Evolutionary conservation across 805 yeast species (phyloP).

Genomic region (Martiniozyma abietophila): DNA sequence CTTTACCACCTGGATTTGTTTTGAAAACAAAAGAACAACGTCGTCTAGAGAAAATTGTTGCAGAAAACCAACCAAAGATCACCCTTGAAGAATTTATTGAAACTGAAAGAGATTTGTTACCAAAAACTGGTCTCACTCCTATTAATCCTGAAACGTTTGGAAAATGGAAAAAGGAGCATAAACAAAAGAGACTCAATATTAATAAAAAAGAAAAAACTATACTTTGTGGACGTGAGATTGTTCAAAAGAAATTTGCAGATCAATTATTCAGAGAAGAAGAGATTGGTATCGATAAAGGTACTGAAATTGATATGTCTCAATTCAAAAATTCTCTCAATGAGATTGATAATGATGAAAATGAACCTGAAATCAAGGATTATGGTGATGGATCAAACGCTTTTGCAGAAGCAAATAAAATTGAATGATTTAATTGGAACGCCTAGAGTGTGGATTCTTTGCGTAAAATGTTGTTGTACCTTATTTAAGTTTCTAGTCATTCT

Average conservation of each 20-base stretch:
- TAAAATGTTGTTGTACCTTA: slow-evolving; percentile 3
- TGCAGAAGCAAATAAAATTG: slow-evolving; percentile 21
- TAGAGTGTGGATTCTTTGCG: slow-evolving; percentile 17
- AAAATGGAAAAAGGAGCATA: slow-evolving; percentile 73
- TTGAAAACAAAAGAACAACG: slow-evolving; percentile 95
- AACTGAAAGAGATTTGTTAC: slow-evolving; percentile 80
- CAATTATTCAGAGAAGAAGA: slow-evolving; percentile 47
- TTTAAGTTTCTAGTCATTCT: background rate
- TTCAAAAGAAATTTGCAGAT: slow-evolving; percentile 50
- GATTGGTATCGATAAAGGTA: slow-evolving; percentile 35
- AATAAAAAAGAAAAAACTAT: slow-evolving; percentile 19
- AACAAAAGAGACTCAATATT: slow-evolving; percentile 40
- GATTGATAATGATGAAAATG: slow-evolving; percentile 32
- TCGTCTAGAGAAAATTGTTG: slow-evolving; percentile 76
- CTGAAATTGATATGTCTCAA: slow-evolving; percentile 48
- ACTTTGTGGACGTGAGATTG: slow-evolving; percentile 60
- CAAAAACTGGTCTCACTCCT: slow-evolving; percentile 69
- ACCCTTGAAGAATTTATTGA: slow-evolving; percentile 95
- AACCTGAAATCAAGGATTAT: slow-evolving; percentile 52
- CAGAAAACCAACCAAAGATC: slow-evolving; percentile 77
- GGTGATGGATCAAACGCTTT: slow-evolving; percentile 53
- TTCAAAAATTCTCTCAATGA: slow-evolving; percentile 51
- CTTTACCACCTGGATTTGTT: slow-evolving; percentile 94
- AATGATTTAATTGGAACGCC: slow-evolving; percentile 2
- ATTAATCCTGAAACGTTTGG: slow-evolving; percentile 74